Conservation (phyloP, 805 yeast species). For the Starmerella potacharoeniae region DNA sequence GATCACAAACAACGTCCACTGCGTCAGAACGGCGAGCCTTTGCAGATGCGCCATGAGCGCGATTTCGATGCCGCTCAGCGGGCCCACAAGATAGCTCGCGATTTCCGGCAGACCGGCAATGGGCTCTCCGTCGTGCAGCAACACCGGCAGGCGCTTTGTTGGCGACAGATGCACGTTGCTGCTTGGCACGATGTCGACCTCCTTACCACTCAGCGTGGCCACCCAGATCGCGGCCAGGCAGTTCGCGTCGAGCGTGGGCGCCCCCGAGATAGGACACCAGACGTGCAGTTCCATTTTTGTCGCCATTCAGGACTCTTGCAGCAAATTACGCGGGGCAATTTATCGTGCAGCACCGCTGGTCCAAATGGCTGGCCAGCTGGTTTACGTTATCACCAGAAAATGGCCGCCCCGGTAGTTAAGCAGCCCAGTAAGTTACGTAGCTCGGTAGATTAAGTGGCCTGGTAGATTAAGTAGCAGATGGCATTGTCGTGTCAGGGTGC, state of each 20-base stretch:
- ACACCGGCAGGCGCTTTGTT: constrained; percentile 24
- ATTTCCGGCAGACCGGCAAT: constrained; percentile 24
- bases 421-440: too few species aligned
- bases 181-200: constrained; percentile 21
- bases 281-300: constrained; percentile 25
- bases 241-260: constrained; percentile 26
- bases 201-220: constrained; percentile 9
- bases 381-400: neutral
- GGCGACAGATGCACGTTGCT: constrained; percentile 22
- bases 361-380: too few species aligned
- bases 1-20: constrained; percentile 22
- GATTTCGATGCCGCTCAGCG: constrained; percentile 8
- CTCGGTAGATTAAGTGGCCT: too few species aligned
- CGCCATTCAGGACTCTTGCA: neutral
- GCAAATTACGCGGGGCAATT: too few species aligned
- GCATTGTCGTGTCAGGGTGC: too few species aligned
- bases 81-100: constrained; percentile 16
- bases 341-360: too few species aligned
- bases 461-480: too few species aligned
- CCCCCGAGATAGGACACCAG: constrained; percentile 24
- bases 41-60: constrained; percentile 18
- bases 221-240: constrained; percentile 27
- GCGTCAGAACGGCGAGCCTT: constrained; percentile 16
- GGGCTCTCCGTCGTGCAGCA: constrained; percentile 13
- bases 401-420: too few species aligned